A percentile compares a stretch with the other conserved stretches of the same genome.
phyloP scores from a whole-genome alignment of 495 filamentous ascomycete genomes.

The Hyaloscypha finlandica region DNA sequence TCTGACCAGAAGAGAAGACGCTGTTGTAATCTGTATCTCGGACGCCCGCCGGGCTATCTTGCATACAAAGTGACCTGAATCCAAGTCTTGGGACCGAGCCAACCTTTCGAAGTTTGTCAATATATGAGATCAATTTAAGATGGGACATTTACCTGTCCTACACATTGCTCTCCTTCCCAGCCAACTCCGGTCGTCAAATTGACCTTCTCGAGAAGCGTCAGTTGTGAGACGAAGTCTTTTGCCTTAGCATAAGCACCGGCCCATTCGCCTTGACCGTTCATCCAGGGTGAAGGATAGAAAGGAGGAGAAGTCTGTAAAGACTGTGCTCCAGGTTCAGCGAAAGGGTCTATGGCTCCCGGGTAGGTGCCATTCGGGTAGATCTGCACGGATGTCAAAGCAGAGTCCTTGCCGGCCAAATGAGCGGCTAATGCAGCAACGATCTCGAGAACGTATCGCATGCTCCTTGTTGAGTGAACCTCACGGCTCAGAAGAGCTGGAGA shows the following conservation, averaged over 20 bases:
- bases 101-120: constrained; percentile 3
- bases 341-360: constrained; percentile 10
- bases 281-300: constrained; percentile 85
- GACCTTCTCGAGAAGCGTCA: constrained; percentile 88
- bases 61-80: constrained; percentile 79
- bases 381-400: constrained; percentile 9
- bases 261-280: constrained; percentile 71
- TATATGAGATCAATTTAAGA: background rate
- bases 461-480: background rate
- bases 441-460: constrained; percentile 1
- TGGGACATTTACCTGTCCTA: constrained; percentile 20
- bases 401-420: constrained; percentile 4
- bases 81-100: constrained; percentile 73
- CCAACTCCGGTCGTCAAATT: constrained; percentile 73
- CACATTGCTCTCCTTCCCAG: constrained; percentile 28
- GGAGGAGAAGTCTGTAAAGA: constrained; percentile 47
- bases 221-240: constrained; percentile 73
- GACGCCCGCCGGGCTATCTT: constrained; percentile 86
- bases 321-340: constrained; percentile 11
- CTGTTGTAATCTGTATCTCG: constrained; percentile 67
- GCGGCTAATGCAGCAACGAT: constrained; percentile 9
- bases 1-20: constrained; percentile 79
- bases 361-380: constrained; percentile 10
- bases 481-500: background rate
- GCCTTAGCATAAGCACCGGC: constrained; percentile 74